Conservation (phyloP, 805 yeast genomes). For the Priceomyces medius region DNA sequence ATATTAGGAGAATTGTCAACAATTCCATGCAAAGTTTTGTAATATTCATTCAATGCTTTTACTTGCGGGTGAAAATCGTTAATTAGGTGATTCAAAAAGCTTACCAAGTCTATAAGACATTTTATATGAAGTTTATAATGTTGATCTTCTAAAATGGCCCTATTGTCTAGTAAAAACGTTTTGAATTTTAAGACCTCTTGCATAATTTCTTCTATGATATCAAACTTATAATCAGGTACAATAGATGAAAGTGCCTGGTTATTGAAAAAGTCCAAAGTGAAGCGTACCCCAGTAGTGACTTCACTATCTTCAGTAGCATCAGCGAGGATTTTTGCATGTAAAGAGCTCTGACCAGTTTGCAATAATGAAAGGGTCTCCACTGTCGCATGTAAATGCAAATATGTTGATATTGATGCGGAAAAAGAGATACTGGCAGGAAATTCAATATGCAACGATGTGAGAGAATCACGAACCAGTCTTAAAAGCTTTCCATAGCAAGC, state of each 20-base stretch:
- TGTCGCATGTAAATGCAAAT: conserved; percentile 31
- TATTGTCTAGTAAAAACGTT: conserved; percentile 16
- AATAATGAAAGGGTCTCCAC: conserved; percentile 33
- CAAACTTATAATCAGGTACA: conserved; percentile 36
- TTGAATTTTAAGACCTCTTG: conserved; percentile 27
- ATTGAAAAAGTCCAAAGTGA: conserved; percentile 20
- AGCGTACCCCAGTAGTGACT: conserved; percentile 20
- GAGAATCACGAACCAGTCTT: conserved; percentile 30
- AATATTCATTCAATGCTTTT: conserved; percentile 22
- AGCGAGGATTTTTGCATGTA: conserved; percentile 24
- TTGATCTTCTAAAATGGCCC: neutral
- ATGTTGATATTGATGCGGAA: conserved; percentile 35
- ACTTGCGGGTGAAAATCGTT: conserved; percentile 27
- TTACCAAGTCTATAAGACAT: conserved; percentile 24
- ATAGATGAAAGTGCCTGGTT: conserved; percentile 19
- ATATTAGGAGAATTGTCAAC: conserved; percentile 17
- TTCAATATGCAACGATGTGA: conserved; percentile 30
- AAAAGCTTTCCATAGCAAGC: conserved; percentile 36
- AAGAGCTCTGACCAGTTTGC: conserved; percentile 34
- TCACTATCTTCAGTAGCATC: conserved; percentile 18
- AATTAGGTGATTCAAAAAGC: conserved; percentile 26
- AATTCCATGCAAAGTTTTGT: conserved; percentile 15
- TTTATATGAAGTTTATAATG: conserved; percentile 5
- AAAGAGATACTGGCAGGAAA: conserved; percentile 38
- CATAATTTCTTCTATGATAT: conserved; percentile 25